phyloP scores from a whole-genome alignment of 2,329 filamentous ascomycete species.

The Diaporthe aspalathi region DNA sequence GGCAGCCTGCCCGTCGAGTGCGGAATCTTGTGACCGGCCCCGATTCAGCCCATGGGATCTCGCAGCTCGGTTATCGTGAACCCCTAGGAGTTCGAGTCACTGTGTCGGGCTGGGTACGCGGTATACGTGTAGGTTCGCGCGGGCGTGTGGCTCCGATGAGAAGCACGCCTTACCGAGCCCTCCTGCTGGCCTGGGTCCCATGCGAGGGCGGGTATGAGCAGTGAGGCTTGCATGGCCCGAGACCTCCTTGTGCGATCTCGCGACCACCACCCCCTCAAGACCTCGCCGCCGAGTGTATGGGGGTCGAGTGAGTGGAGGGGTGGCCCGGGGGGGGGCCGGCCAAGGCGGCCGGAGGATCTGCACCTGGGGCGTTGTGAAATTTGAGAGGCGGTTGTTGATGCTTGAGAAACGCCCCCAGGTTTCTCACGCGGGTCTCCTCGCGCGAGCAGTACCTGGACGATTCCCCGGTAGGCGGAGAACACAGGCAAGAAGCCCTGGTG shows the following conservation, averaged over 20 bases:
- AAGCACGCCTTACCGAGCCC: conserved; percentile 18
- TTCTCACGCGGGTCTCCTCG: background rate
- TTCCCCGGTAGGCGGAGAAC: too few relatives aligned
- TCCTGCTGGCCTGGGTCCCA: background rate
- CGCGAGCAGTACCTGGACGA: too few relatives aligned
- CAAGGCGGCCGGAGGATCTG: background rate
- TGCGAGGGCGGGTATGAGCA: conserved; percentile 21
- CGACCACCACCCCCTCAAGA: conserved; percentile 13
- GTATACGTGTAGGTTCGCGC: background rate
- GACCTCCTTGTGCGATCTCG: conserved; percentile 25
- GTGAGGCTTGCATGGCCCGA: conserved; percentile 30
- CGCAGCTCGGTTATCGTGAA: conserved; percentile 39
- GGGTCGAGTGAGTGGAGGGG: too few relatives aligned
- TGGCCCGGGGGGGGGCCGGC: background rate
- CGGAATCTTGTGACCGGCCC: conserved; percentile 36
- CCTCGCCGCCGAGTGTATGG: background rate
- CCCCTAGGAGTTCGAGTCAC: conserved; percentile 9
- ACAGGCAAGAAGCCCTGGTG: too few relatives aligned
- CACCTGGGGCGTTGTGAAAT: background rate
- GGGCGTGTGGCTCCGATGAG: conserved; percentile 4
- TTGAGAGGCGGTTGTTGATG: conserved; percentile 24
- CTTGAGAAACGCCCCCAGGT: background rate
- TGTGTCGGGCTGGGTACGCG: background rate
- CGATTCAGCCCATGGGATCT: conserved; percentile 35
- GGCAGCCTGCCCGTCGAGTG: conserved; percentile 17